These are phyloP conservation scores for Cryoendolithus antarcticus DNA, from an alignment of 2,329 filamentous ascomycete species.

Conservation along the genomic window DNA sequence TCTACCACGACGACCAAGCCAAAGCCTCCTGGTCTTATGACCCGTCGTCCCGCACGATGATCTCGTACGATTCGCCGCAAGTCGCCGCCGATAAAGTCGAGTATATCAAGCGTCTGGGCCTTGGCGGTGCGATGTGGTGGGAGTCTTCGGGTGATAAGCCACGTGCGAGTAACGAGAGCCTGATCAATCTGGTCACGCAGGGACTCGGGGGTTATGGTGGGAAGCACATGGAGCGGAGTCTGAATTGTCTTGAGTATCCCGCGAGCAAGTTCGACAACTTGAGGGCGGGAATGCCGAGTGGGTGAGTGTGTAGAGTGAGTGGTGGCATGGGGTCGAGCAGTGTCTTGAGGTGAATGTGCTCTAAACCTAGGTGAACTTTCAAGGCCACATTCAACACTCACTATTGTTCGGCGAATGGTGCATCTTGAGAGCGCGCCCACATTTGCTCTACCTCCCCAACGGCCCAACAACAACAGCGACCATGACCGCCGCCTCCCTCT, in stretches of 20 bases:
- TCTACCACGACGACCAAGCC: constrained; percentile 48
- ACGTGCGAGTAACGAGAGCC: constrained; percentile 40
- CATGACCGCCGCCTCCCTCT: constrained; percentile 91
- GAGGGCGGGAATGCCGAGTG: constrained; percentile 26
- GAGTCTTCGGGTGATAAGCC: constrained; percentile 66
- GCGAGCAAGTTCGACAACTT: constrained; percentile 43
- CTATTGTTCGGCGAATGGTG: too few species aligned
- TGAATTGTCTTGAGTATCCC: constrained; percentile 39
- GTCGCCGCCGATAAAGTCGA: constrained; percentile 57
- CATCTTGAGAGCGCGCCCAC: too few species aligned
- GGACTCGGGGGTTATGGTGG: constrained; percentile 23
- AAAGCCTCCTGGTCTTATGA: constrained; percentile 70
- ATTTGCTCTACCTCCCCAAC: constrained; percentile 20
- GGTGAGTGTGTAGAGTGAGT: not conserved
- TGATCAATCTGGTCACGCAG: constrained; percentile 28
- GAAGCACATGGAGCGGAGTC: constrained; percentile 28
- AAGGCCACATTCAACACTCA: too few species aligned
- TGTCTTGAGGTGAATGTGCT: too few species aligned
- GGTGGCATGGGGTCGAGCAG: too few species aligned
- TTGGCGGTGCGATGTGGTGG: constrained; percentile 92
- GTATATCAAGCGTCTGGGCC: constrained; percentile 50
- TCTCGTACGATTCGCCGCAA: constrained; percentile 60
- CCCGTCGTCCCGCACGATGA: constrained; percentile 46
- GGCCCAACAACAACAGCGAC: constrained; percentile 64
- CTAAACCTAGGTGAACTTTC: too few species aligned